Base-by-base conservation (phyloP, 2,329 filamentous ascomycete species). In the Colletotrichum sansevieriae region DNA sequence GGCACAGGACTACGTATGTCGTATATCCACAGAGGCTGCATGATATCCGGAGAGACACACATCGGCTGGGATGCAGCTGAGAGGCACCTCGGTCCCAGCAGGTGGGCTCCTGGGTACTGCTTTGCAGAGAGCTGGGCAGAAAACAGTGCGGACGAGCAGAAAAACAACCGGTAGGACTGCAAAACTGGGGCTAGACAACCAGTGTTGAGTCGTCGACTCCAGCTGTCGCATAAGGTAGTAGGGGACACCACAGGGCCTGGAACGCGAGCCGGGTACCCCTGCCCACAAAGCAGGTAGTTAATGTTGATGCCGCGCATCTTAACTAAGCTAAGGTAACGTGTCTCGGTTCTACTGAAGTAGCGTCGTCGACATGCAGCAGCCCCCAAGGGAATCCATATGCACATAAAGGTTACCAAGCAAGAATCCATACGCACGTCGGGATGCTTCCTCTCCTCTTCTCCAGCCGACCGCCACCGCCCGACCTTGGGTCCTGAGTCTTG, bases 241-340 rank as follows among this genome's bases (percentile, higher is more conserved):
- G 39, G 55, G 61, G 65, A 47, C 52, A 63, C 22, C 29, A 37
- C 46, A 43, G 62, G 55, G 65, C 65, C 61, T 68, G 55, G 65
- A 60, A 60, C 65, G 61, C 62, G 55, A 56, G 41, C 65, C 39
- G 29, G 60, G 65, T 55, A 57, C 60, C 65, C 65, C 58, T 68
- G 65, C 47, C 47, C 65, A 47, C 55, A 2, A 25, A 12, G 15
- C 29, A 62, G 35, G 59, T 43, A 51, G 22, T 20, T 29, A n/a
- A 35, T 33, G 56, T 35, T 18, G 52, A 13, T 44, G 43, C 41
- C 44, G 56, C 56, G 18, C 41, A 33, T 52, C 41, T 59, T 37
- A 33, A 33, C 57, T 60, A 39, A 18, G 18, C 18, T 18, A 18
- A 18, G 18, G 18, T 18, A 18, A 51, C 18, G 57, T 49, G 44